phyloP scores from a whole-genome alignment of 2,329 filamentous ascomycete genomes.

The Fusarium paranaense region DNA sequence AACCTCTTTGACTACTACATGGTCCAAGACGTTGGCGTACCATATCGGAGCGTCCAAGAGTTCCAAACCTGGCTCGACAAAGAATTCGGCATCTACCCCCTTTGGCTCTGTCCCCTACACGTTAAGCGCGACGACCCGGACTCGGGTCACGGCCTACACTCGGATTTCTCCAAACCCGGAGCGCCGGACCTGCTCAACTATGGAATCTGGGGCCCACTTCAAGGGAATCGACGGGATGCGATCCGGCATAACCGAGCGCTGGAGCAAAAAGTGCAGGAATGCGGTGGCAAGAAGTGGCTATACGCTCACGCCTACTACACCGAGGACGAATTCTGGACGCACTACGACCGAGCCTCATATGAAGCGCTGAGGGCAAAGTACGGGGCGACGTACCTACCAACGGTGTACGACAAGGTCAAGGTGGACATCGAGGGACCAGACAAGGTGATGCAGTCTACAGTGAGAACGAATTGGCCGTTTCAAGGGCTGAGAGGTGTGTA shows the following conservation, averaged over 20 bases:
- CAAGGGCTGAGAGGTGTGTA: slow-evolving; percentile 60
- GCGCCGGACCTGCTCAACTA: slow-evolving; percentile 67
- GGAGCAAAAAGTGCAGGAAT: slow-evolving; percentile 68
- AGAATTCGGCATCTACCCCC: slow-evolving; percentile 61
- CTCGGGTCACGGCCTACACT: slow-evolving; percentile 60
- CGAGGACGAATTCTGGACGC: slow-evolving; percentile 75
- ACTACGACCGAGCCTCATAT: slow-evolving; percentile 71
- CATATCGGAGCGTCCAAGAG: slow-evolving; percentile 55
- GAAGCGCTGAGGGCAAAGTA: slow-evolving; percentile 69
- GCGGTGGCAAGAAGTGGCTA: slow-evolving; percentile 76
- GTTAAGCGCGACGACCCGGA: slow-evolving; percentile 56
- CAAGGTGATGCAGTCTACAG: slow-evolving; percentile 47
- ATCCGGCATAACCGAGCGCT: slow-evolving; percentile 68
- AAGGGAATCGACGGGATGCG: slow-evolving; percentile 57
- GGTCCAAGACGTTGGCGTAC: slow-evolving; percentile 72
- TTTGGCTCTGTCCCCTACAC: slow-evolving; percentile 68
- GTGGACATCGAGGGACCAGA: slow-evolving; percentile 56
- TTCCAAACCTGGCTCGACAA: slow-evolving; percentile 62
- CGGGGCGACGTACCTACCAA: slow-evolving; percentile 68
- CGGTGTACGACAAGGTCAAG: slow-evolving; percentile 76
- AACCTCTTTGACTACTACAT: slow-evolving; percentile 70
- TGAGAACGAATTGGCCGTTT: slow-evolving; percentile 55
- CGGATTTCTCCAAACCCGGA: slow-evolving; percentile 55
- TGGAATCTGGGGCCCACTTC: slow-evolving; percentile 69
- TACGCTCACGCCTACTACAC: slow-evolving; percentile 78